Base-by-base conservation (phyloP, 352 stramenopile species). In the Phytophthora syringae region DNA sequence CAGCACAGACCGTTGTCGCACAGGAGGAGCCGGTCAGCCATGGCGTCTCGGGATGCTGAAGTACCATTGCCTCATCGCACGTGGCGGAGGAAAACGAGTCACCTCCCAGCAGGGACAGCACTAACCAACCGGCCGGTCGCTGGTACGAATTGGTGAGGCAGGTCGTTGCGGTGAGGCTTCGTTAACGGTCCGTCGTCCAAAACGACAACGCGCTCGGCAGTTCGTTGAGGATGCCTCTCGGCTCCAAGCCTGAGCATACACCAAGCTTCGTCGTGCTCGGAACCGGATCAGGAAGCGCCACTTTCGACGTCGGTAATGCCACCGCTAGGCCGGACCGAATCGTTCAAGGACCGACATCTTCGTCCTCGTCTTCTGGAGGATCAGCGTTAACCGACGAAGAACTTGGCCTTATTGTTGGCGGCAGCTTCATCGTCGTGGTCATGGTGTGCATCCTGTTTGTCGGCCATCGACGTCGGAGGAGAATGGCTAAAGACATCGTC, bases 81-180 rank as follows among this genome's bases (percentile, higher is more conserved):
- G 18, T 3, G 11, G 40, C n/a, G 51, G 21, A 32, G 34, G 27
- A 66, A 67, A 53, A 52, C n/a, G 47, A 66, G 34, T 18, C 40
- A 44, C 59, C 50, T 42, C 9, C 27, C 27, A 4, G 30, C 7
- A 54, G 59, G 32, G 51, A 59, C 58, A 60, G 51, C 55, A 71
- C 57, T 58, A 62, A 69, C 57, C 40, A 70, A 63, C 53, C 40
- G 65, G 57, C 53, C 47, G 16, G 34, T 40, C 37, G 21, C n/a
- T n/a, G n/a, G n/a, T n/a, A n/a, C n/a, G n/a, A n/a, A n/a, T n/a
- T n/a, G n/a, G n/a, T n/a, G n/a, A 40, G 27, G 60, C 47, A 7
- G 39, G 63, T 61, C 50, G 60, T 73, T 73, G 59, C 65, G 65
- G 65, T 73, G 65, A 63, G 36, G 51, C 50, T n/a, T n/a, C 39